Evolutionary conservation across 1,284 basidiomycete species (phyloP).

Genomic region (Takashimella tepidaria): DNA sequence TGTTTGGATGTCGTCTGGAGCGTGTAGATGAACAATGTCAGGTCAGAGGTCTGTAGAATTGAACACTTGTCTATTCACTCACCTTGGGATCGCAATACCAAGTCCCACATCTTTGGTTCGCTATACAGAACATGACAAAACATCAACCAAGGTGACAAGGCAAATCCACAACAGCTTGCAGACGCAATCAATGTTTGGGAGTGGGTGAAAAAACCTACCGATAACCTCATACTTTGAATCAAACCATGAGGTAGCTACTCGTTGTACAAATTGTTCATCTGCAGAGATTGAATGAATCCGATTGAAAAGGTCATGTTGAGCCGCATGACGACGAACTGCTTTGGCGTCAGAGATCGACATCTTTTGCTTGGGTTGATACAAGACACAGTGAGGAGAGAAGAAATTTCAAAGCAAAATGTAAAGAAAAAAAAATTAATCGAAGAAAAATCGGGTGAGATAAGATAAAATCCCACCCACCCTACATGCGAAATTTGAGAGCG

Average conservation of each 20-base stretch:
- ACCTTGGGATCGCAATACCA: slow-evolving; percentile 81
- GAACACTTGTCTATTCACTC: slow-evolving; percentile 1
- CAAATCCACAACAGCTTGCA: no score
- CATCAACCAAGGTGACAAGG: neutral
- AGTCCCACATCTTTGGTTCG: slow-evolving; percentile 87
- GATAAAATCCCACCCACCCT: no score
- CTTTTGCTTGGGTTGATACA: no score
- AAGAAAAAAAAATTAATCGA: no score
- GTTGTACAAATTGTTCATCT: slow-evolving; percentile 65
- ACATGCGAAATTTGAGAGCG: no score
- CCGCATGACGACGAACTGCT: slow-evolving; percentile 39
- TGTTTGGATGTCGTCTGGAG: slow-evolving; percentile 37
- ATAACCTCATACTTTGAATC: slow-evolving; percentile 35
- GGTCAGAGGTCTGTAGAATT: neutral
- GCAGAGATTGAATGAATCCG: slow-evolving; percentile 76
- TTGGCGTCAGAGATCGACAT: slow-evolving; percentile 12
- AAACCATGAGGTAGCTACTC: slow-evolving; percentile 55
- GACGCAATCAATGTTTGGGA: neutral
- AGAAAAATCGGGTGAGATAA: no score
- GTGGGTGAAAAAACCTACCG: slow-evolving; percentile 22
- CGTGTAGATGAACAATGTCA: slow-evolving; percentile 26
- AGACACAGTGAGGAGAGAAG: no score
- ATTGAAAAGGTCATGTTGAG: slow-evolving; percentile 65
- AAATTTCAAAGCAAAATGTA: no score
- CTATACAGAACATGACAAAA: slow-evolving; percentile 46